Percentiles rank a stretch among this genome's conserved stretches.
Conservation (phyloP, 805 yeast genomes). For the Candida dajiaensis region DNA sequence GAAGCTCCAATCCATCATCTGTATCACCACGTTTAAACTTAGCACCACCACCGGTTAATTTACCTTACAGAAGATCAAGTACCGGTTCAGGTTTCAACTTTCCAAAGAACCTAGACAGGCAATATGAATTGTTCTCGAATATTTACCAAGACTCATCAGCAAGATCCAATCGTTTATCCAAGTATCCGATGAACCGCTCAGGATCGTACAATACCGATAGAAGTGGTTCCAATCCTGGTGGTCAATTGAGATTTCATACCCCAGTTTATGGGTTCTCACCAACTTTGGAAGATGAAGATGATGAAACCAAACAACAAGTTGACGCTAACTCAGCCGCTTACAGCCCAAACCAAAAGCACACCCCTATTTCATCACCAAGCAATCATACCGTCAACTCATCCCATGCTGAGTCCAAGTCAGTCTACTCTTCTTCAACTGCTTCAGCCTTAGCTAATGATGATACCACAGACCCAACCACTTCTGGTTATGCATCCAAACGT, state of each 20-base stretch:
- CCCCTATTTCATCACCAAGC: slow-evolving; percentile 25
- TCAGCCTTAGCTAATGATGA: slow-evolving; percentile 20
- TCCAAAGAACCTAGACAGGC: slow-evolving; percentile 1
- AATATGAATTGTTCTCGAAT: background rate
- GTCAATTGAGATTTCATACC: slow-evolving; percentile 5
- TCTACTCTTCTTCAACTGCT: slow-evolving; percentile 20
- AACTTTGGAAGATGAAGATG: slow-evolving; percentile 1
- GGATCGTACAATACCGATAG: slow-evolving; percentile 17
- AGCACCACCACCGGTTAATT: slow-evolving; percentile 81
- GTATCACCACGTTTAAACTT: slow-evolving; percentile 39
- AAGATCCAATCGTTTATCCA: slow-evolving; percentile 5
- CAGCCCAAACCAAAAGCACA: slow-evolving; percentile 10
- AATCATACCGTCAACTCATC: slow-evolving; percentile 16
- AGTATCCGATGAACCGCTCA: slow-evolving; percentile 12
- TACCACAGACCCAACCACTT: slow-evolving; percentile 12
- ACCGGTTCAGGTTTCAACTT: slow-evolving; percentile 22
- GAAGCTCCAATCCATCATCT: slow-evolving; percentile 11
- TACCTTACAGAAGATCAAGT: slow-evolving; percentile 38
- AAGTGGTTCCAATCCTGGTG: background rate
- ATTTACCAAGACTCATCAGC: slow-evolving; percentile 2
- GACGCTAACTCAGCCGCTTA: background rate
- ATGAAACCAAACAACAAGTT: background rate
- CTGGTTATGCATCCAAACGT: slow-evolving; percentile 10
- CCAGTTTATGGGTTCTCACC: slow-evolving; percentile 8
- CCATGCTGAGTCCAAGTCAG: slow-evolving; percentile 22